Conservation (phyloP, 805 yeast species). For the Candida krabiensis region DNA sequence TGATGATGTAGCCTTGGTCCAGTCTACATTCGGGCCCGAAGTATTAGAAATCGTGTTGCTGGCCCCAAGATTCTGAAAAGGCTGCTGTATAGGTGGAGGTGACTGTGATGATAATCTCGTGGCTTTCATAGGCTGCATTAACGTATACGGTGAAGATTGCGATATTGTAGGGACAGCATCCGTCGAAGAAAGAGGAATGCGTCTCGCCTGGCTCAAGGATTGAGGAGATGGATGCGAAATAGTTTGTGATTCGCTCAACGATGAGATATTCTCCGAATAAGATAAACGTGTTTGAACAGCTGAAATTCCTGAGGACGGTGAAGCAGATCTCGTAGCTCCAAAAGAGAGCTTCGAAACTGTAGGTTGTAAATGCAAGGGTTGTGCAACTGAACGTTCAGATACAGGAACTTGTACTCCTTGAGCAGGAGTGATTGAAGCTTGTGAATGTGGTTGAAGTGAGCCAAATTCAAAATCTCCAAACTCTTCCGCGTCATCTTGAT, state of each 20-base stretch:
- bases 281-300: not conserved
- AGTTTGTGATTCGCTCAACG: not conserved
- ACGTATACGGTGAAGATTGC: conserved; percentile 5
- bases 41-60: no score
- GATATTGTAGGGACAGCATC: conserved; percentile 3
- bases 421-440: not conserved
- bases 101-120: conserved; percentile 10
- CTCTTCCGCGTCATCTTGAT: conserved; percentile 13
- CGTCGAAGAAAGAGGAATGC: no score
- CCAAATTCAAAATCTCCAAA: conserved; percentile 17
- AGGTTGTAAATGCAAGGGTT: not conserved
- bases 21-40: conserved; percentile 6
- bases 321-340: conserved; percentile 4
- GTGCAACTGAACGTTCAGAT: not conserved
- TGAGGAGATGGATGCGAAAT: not conserved
- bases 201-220: no score
- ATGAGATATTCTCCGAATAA: not conserved
- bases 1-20: conserved; percentile 6
- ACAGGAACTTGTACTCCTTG: conserved; percentile 1
- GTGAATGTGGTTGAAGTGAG: not conserved
- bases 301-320: not conserved
- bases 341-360: conserved; percentile 3
- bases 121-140: conserved; percentile 27
- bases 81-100: not conserved
- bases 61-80: not conserved